Base-by-base conservation (phyloP, 2,329 filamentous ascomycete genomes). In the Penicillium carneum region DNA sequence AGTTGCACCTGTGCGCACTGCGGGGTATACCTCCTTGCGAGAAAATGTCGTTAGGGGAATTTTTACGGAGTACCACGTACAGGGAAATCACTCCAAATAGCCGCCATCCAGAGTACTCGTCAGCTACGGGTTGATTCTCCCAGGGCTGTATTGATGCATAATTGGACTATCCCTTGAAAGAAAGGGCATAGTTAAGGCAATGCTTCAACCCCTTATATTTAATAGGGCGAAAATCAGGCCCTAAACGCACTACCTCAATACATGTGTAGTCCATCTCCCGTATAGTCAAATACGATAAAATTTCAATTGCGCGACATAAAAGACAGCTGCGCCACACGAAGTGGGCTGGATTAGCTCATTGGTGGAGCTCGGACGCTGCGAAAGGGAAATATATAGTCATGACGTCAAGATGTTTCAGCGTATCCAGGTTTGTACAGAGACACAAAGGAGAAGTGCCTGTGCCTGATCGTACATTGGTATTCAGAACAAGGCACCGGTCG, bases 381-480 rank as follows among this genome's bases (percentile, higher is more conserved):
- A 46, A 50, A 18, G 56, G 59, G 52, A 64, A 60, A 56, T 31
- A 59, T 56, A 39, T 66, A 63, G 59, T 69, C 59, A n/a, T 69
- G 68, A 70, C 67, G 67, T 70, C 67, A 65, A 57, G 9, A 47
- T 67, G 68, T 69, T 65, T 67, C 63, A 66, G 46, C 23, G 18
- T 38, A 47, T 57, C 58, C 54, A 23, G n/a, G 5, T 45, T 61
- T 61, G 36, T 29, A 34, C 43, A n/a, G 53, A 34, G 29, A 8
- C n/a, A 41, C 55, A 54, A 55, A 41, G 41, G 42, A 34, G 23
- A 36, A 29, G 29, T 48, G 41, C 50, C 29, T 59, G 61, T 65
- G 36, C 50, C 62, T 65, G 60, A 55, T 61, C 63, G 54, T 49
- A 60, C 43, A 55, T 63, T 46, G 55, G 42, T 50, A 61, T 53